Percentiles rank a stretch among this genome's conserved stretches.
phyloP scores from a whole-genome alignment of 495 filamentous ascomycete genomes.

The Sordaria brevicollis region DNA sequence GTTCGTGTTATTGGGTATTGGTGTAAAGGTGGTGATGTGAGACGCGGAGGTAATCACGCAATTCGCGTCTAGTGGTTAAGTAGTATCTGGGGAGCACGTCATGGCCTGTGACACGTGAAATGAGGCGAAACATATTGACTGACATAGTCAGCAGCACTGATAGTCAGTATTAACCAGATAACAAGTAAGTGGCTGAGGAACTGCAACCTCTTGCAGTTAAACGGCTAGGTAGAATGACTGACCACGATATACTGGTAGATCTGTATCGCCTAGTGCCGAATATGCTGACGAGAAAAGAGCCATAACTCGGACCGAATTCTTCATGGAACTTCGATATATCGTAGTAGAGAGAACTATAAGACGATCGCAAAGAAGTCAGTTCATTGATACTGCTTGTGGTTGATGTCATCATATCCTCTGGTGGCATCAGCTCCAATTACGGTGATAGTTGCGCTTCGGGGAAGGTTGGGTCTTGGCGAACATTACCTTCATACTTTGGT shows the following conservation, averaged over 20 bases:
- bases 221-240: neutral
- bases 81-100: neutral
- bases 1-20: neutral
- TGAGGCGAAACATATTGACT: neutral
- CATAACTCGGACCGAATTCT: too few species aligned
- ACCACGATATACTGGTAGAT: too few species aligned
- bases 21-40: constrained; percentile 8
- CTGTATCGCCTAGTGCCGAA: too few species aligned
- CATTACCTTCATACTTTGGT: too few species aligned
- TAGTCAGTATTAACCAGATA: too few species aligned
- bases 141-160: too few species aligned
- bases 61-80: constrained; percentile 6
- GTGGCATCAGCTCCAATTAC: neutral
- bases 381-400: too few species aligned
- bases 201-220: neutral
- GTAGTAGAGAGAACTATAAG: neutral
- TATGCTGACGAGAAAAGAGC: too few species aligned
- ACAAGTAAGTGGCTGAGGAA: neutral
- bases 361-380: neutral
- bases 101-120: neutral
- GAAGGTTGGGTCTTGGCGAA: neutral
- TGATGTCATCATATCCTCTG: neutral
- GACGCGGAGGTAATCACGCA: constrained; percentile 17
- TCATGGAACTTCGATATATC: neutral
- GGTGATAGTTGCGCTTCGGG: neutral